These are phyloP conservation scores for Marasmius oreades DNA, from an alignment of 1,284 basidiomycete species.

Conservation along the genomic window DNA sequence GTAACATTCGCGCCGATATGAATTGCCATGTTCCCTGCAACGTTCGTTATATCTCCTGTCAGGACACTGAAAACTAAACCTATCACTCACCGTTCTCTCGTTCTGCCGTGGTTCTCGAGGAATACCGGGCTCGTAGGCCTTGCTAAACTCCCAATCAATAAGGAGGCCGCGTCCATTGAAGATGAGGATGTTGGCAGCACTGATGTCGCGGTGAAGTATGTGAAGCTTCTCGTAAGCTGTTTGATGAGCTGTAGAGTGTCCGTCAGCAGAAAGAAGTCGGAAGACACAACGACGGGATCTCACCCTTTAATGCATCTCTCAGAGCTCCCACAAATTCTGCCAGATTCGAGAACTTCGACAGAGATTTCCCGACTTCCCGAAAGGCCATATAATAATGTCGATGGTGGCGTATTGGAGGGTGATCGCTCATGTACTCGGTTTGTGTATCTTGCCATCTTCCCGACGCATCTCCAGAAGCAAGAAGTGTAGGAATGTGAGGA, in stretches of 20 bases:
- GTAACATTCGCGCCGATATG: not conserved
- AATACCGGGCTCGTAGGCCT: not conserved
- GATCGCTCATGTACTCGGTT: too few species aligned
- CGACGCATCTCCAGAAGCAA: not conserved
- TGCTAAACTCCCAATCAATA: not conserved
- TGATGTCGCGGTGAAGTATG: not conserved
- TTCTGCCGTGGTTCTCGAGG: not conserved
- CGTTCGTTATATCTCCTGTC: not conserved
- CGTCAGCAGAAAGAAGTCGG: not conserved
- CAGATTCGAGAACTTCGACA: not conserved
- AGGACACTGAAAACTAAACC: not conserved
- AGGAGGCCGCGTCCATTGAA: not conserved
- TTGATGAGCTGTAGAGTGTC: not conserved
- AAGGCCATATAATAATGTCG: not conserved
- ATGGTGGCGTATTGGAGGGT: too few species aligned
- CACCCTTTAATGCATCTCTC: not conserved
- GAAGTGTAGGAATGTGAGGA: not conserved
- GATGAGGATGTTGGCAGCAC: not conserved
- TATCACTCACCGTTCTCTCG: not conserved
- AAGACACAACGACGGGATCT: too few species aligned
- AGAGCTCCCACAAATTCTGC: not conserved
- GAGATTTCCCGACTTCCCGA: not conserved
- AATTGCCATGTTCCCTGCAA: conserved; percentile 1
- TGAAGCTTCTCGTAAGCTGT: not conserved
- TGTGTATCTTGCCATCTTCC: not conserved